Base-by-base conservation (phyloP, 805 yeast species). In the Cyberlindnera petersonii region DNA sequence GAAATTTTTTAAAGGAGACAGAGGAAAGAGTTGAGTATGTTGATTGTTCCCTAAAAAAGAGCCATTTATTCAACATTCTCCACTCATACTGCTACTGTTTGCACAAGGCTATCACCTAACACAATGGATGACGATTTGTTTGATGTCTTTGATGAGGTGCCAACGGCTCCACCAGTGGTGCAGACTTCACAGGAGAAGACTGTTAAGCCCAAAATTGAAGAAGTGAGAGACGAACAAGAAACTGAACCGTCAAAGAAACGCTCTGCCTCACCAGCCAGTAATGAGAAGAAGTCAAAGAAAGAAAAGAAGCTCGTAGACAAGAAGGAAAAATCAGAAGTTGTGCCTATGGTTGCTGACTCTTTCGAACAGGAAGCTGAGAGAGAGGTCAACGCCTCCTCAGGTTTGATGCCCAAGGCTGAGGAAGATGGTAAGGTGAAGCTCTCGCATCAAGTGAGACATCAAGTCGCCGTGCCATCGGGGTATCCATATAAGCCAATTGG, bases 361-460 rank as follows among this genome's bases (percentile, higher is more conserved):
- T 76, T 88, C 35, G 96, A 87, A 58, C 84, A 85, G 44, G 96
- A 87, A 61, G 93, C 96, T 0, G 80, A 86, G 4, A 71, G 95
- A 60, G 94, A 87, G 60, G 94, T 88, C 23, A 78, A 78, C n/a
- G 86, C 84, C 1, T 83, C 94, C 0, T 74, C 74, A 23, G 95
- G 95, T 6, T 66, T 87, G 24, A 57, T 79, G 52, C 69, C 68
- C 13, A 53, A 64, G 16, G 56, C 69, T 0, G 61, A 65, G 17
- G 55, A 46, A 8, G 74, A 68, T 38, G 74, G 74, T 15, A 69
- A 69, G 38, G 80, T 88, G 43, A 81, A 83, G 59, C 68, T 88
- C 48, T 79, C 79, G 42, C 98, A 91, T 68, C 96, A 87, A 63
- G 96, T 91, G 40, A 82, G 98, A 61, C 98, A 91, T 66, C 97